These are phyloP conservation scores for Chlamydomonas sphaeroides DNA, from an alignment of 139 green algal genomes.

Conservation along the genomic window DNA sequence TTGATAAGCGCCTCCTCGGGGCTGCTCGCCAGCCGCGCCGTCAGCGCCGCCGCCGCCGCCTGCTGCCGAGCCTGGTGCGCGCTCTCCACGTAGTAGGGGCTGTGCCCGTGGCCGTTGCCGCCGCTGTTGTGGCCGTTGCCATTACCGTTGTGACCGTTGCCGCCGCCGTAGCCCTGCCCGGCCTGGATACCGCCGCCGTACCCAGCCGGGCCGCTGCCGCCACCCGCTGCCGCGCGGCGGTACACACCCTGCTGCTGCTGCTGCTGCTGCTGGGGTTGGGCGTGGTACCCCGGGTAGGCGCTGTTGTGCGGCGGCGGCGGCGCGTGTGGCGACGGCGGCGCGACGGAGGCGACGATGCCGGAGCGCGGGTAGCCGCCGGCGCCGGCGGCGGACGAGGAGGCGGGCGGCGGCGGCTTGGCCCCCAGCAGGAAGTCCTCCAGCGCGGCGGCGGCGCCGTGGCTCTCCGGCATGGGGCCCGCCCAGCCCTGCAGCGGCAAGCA, in stretches of 20 bases:
- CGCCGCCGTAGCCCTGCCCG: no score
- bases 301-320: no score
- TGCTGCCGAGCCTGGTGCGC: neutral
- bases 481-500: no score
- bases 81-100: no score
- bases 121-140: no score
- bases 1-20: conserved; percentile 18
- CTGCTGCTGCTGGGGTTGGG: neutral
- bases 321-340: no score
- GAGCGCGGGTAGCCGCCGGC: neutral
- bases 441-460: conserved; percentile 7
- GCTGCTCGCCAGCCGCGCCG: neutral
- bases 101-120: neutral
- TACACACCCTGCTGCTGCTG: no score
- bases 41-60: neutral
- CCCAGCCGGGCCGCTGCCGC: no score
- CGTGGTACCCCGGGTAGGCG: neutral
- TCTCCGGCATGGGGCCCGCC: conserved; percentile 23
- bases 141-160: no score
- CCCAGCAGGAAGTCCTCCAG: conserved; percentile 10
- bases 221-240: no score
- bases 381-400: neutral
- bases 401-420: neutral
- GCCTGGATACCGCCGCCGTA: neutral
- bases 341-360: neutral